Evolutionary conservation across 306 rosid genomes (phyloP).

Genomic region (Arachis stenosperma): DNA sequence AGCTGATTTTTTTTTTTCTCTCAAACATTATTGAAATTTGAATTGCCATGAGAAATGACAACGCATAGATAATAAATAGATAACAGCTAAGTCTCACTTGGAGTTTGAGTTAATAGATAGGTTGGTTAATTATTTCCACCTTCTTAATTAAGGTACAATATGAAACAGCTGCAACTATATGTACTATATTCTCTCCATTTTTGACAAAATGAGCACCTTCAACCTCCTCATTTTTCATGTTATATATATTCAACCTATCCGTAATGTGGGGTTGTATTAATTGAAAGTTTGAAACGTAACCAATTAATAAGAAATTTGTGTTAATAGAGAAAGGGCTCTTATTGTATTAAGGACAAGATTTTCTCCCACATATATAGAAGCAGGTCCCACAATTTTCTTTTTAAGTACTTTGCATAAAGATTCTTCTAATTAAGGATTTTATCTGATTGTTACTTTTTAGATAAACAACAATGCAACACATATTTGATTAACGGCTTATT

Average conservation of each 20-base stretch:
- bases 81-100: constrained; percentile 31
- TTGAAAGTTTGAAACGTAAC: not conserved
- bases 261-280: not conserved
- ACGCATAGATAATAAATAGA: not conserved
- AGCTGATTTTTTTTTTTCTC: too few species aligned
- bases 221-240: not conserved
- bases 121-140: constrained; percentile 4
- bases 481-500: too few species aligned
- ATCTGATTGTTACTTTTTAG: not conserved
- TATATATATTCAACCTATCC: not conserved
- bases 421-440: not conserved
- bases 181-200: not conserved
- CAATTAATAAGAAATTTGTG: not conserved
- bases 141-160: constrained; percentile 1
- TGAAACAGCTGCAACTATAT: not conserved
- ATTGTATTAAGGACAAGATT: not conserved
- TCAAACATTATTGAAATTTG: too few species aligned
- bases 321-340: not conserved
- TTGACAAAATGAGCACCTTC: constrained; percentile 22
- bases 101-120: constrained; percentile 1
- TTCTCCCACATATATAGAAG: not conserved
- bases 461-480: not conserved
- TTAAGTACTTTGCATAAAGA: not conserved
- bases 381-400: not conserved
- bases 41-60: too few species aligned